phyloP scores from a whole-genome alignment of 2,329 filamentous ascomycete species.

The Coleophoma crateriformis region DNA sequence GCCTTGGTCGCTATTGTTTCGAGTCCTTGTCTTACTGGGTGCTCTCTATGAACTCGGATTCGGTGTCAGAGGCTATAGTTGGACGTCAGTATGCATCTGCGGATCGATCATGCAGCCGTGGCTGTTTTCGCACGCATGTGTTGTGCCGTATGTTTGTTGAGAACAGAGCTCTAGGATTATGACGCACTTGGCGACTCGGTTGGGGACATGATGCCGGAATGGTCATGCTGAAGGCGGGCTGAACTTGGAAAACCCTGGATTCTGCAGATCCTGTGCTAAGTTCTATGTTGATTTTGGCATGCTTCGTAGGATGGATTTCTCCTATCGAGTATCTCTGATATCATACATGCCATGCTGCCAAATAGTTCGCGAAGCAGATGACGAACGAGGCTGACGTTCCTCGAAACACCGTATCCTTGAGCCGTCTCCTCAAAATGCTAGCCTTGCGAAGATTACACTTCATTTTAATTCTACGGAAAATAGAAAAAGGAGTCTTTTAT shows the following conservation, averaged over 20 bases:
- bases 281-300: neutral
- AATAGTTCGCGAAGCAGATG: neutral
- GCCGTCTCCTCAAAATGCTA: neutral
- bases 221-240: too few relatives aligned
- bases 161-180: neutral
- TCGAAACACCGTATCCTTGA: neutral
- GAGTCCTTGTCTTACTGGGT: neutral
- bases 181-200: too few relatives aligned
- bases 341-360: neutral
- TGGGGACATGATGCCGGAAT: too few relatives aligned
- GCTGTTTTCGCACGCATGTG: neutral
- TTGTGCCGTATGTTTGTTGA: neutral
- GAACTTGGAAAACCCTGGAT: too few relatives aligned
- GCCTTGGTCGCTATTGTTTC: neutral
- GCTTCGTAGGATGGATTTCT: neutral
- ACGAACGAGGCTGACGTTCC: neutral
- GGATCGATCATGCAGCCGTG: too few relatives aligned
- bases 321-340: neutral
- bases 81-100: neutral
- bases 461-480: neutral
- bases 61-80: neutral
- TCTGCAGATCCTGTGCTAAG: too few relatives aligned
- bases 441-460: neutral
- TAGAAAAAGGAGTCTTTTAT: constrained; percentile 19
- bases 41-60: too few relatives aligned